A percentile compares a stretch with the other conserved stretches of the same genome.
Evolutionary conservation across 164 flowering plant genomes (phyloP).

Genomic region (Houttuynia cordata): DNA sequence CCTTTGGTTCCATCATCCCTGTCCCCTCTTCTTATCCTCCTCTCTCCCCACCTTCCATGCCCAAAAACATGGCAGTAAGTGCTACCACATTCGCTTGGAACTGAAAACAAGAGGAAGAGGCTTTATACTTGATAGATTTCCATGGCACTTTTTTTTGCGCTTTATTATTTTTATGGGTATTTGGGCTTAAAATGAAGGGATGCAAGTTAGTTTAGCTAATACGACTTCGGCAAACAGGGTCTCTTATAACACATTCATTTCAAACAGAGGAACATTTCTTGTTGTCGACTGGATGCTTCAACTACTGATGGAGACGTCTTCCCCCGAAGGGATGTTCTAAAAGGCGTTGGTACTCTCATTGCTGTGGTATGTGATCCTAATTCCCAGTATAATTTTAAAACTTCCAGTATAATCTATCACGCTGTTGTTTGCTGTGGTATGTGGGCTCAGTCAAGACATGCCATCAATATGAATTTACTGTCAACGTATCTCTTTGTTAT

Average conservation of each 20-base stretch:
- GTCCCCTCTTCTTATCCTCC: neutral
- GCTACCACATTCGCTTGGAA: too few relatives aligned
- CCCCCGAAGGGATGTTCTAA: constrained; percentile 47
- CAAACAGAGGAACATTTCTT: constrained; percentile 37
- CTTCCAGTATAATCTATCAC: neutral
- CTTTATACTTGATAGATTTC: too few relatives aligned
- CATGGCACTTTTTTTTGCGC: neutral
- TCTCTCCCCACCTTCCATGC: neutral
- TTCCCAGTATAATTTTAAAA: neutral
- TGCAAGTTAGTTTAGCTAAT: neutral
- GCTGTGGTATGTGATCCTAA: constrained; percentile 40
- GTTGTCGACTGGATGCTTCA: constrained; percentile 24
- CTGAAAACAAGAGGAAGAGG: too few relatives aligned
- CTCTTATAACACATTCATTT: neutral
- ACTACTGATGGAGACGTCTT: constrained; percentile 19
- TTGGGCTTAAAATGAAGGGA: neutral
- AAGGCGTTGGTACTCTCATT: constrained; percentile 43
- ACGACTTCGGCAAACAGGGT: neutral
- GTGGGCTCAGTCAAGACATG: neutral
- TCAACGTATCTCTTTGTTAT: too few relatives aligned
- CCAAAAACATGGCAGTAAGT: neutral
- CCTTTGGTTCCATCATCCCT: neutral
- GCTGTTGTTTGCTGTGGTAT: neutral
- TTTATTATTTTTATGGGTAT: neutral
- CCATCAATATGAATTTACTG: neutral